A percentile compares a stretch with the other conserved stretches of the same genome.
phyloP scores from a whole-genome alignment of 2,329 filamentous ascomycete species.

The Reticulascus tulasneorum region DNA sequence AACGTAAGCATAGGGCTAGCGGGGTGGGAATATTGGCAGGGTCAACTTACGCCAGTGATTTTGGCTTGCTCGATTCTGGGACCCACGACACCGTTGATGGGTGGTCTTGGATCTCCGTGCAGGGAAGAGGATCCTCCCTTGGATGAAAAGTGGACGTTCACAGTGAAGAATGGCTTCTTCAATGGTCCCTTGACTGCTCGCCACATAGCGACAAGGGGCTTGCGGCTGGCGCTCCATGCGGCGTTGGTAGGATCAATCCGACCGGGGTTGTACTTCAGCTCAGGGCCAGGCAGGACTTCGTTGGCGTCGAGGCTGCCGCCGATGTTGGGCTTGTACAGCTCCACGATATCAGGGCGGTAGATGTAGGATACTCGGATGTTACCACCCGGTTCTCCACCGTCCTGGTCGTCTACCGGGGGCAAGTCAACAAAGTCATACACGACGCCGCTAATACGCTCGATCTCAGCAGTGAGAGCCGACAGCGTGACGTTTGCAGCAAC shows the following conservation, averaged over 20 bases:
- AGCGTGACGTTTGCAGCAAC: slow-evolving; percentile 56
- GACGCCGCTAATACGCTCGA: slow-evolving; percentile 44
- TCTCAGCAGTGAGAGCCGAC: slow-evolving; percentile 47
- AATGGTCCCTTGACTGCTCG: slow-evolving; percentile 48
- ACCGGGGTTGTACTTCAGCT: slow-evolving; percentile 66
- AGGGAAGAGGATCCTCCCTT: slow-evolving; percentile 64
- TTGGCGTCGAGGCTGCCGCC: slow-evolving; percentile 53
- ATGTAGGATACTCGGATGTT: slow-evolving; percentile 71
- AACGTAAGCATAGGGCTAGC: background rate
- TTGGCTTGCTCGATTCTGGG: slow-evolving; percentile 53
- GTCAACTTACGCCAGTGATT: slow-evolving; percentile 48
- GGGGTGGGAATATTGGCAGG: background rate
- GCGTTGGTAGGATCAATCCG: slow-evolving; percentile 58
- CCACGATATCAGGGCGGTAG: slow-evolving; percentile 57
- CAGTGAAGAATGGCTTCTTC: slow-evolving; percentile 59
- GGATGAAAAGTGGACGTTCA: slow-evolving; percentile 66
- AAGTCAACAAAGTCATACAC: slow-evolving; percentile 59
- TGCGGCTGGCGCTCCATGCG: slow-evolving; percentile 59
- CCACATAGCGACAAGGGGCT: slow-evolving; percentile 66
- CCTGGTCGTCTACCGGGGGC: slow-evolving; percentile 53
- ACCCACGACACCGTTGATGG: slow-evolving; percentile 60
- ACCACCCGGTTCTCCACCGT: slow-evolving; percentile 65
- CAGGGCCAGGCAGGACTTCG: slow-evolving; percentile 52
- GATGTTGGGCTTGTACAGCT: slow-evolving; percentile 55
- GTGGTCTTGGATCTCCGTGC: slow-evolving; percentile 62